Base-by-base conservation (phyloP, 176 grass and related monocot species). In the Oryza meyeriana region DNA sequence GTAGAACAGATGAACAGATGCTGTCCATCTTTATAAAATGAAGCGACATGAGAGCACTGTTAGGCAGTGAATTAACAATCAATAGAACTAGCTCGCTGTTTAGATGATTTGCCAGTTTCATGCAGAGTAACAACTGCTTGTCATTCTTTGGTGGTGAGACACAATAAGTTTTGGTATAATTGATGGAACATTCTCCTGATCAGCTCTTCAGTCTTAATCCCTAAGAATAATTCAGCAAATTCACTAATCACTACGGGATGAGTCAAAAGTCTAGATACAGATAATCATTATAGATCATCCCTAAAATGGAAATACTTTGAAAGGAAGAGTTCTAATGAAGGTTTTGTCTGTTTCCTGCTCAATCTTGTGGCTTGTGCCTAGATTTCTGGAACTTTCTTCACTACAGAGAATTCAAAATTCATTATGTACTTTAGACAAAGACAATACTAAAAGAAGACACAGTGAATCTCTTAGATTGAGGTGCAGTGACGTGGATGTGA, bases 131-230 rank as follows among this genome's bases (percentile, higher is more conserved):
- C 36, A 83, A 97, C 14, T 30, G 86, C 88, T 75, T 90, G 75
- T 85, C 77, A 84, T 91, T 92, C 50, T 84, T 81, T 85, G 75
- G n/a, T n/a, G 91, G 57, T 87, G 83, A 22, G 88, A 97, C 67
- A 92, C 47, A 10, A 97, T 85, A 90, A 97, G 90, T 76, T 94
- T 97, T 73, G 94, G 94, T 81, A 97, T 90, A 66, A 97, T 71
- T 38, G 91, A 82, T 78, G 94, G 94, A 74, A 87, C 88, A 97
- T 97, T 88, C 78, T 86, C 69, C 75, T 85, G 52, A 97, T 80
- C n/a, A 97, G 74, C 70, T 92, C 92, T 59, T 92, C 78, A 38
- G 78, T 86, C 77, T 97, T 92, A 82, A 94, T 85, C 78, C 92
- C 87, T n/a, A 76, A 91, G 14, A 89, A 97, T 83, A 74, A 69